phyloP scores from a whole-genome alignment of 805 yeast genomes.

The Lachancea dasiensis region DNA sequence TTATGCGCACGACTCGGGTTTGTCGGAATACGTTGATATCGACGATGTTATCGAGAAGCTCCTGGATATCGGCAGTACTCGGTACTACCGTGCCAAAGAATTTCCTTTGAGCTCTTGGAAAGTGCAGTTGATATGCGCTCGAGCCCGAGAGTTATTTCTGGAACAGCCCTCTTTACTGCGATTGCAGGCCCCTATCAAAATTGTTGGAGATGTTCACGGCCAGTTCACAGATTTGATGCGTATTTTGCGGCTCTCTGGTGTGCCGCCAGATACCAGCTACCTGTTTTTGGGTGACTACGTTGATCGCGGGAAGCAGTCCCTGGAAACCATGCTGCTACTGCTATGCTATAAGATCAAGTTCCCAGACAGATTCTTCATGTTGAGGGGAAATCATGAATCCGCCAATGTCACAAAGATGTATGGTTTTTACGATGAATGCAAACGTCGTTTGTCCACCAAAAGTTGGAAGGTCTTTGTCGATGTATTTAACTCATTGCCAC shows the following conservation, averaged over 20 bases:
- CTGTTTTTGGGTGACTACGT: slow-evolving; percentile 94
- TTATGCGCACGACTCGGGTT: slow-evolving; percentile 26
- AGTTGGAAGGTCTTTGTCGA: slow-evolving; percentile 93
- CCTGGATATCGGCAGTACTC: slow-evolving; percentile 44
- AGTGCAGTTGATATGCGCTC: slow-evolving; percentile 50
- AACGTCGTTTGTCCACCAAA: slow-evolving; percentile 81
- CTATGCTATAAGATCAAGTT: slow-evolving; percentile 92
- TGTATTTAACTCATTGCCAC: slow-evolving; percentile 90
- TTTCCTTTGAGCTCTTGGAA: slow-evolving; percentile 49
- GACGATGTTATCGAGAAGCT: slow-evolving; percentile 60
- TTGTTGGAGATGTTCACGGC: slow-evolving; percentile 94
- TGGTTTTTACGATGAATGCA: slow-evolving; percentile 97
- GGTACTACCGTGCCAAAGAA: slow-evolving; percentile 37
- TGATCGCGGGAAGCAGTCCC: slow-evolving; percentile 93
- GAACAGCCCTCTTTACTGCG: slow-evolving; percentile 60
- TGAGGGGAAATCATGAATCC: slow-evolving; percentile 96
- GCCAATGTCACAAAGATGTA: slow-evolving; percentile 95
- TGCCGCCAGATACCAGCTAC: slow-evolving; percentile 90
- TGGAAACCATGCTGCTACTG: slow-evolving; percentile 83
- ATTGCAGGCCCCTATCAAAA: slow-evolving; percentile 71
- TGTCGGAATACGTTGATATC: slow-evolving; percentile 39
- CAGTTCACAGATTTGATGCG: slow-evolving; percentile 89
- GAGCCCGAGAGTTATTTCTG: slow-evolving; percentile 53
- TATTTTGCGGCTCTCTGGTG: slow-evolving; percentile 88
- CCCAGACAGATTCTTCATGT: slow-evolving; percentile 88